These are phyloP conservation scores for Ciborinia camelliae DNA, from an alignment of 2,329 filamentous ascomycete genomes.

Conservation along the genomic window DNA sequence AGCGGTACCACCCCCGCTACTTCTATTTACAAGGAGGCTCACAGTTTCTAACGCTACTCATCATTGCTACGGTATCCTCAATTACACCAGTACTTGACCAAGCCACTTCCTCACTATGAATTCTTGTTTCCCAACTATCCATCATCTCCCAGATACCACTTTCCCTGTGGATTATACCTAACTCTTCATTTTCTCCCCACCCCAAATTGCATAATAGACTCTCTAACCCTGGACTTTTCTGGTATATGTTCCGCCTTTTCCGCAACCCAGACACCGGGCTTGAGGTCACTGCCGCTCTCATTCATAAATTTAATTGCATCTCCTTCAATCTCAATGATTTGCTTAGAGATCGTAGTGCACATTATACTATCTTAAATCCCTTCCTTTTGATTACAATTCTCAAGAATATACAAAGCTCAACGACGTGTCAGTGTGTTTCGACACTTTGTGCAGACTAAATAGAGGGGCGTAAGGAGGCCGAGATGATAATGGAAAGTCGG, in stretches of 20 bases:
- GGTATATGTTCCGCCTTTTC: conserved; percentile 4
- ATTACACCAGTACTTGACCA: neutral
- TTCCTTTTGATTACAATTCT: conserved; percentile 5
- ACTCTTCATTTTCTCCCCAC: neutral
- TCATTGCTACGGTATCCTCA: neutral
- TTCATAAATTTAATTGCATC: conserved; percentile 3
- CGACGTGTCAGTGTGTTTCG: conserved; percentile 3
- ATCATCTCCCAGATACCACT: neutral
- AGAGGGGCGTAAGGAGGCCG: conserved; percentile 6
- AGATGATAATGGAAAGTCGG: conserved; percentile 4
- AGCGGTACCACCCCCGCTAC: neutral
- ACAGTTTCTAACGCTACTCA: neutral
- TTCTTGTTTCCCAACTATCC: neutral
- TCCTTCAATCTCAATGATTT: conserved; percentile 2
- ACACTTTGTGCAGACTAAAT: neutral
- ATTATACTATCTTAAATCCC: conserved; percentile 7
- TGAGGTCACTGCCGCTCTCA: neutral
- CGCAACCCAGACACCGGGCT: neutral
- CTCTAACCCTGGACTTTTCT: neutral
- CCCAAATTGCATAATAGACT: conserved; percentile 1
- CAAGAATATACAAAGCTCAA: neutral
- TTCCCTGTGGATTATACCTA: neutral
- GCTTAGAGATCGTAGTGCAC: neutral
- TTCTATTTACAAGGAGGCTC: neutral
- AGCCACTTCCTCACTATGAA: neutral